Evolutionary conservation across 768 basidiomycete genomes (phyloP), one percentile per base, ranked within the genome.

Genomic region (Xerocomus spinulosus): DNA sequence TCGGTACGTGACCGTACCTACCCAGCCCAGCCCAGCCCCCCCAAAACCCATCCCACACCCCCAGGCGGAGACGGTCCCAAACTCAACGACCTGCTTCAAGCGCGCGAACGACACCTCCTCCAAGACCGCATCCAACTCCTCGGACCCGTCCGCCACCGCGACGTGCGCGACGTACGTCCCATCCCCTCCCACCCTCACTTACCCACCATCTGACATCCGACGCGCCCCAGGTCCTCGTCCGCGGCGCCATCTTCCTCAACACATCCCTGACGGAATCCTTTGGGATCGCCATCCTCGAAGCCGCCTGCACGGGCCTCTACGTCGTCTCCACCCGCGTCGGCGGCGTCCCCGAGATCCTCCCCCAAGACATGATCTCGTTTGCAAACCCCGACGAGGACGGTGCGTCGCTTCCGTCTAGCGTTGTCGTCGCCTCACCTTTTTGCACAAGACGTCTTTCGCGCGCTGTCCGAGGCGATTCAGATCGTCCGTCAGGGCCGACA

Each of bases 241-340:
- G 82, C 35, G 96, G 94, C 1, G 77, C 89, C 12, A 93, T 99
- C 51, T 99, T 87, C 69, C 75, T 99, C 73, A 96, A 94, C 60
- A 94, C 96, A 0, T 94, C 92, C 0, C 76, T 98, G 21, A 98
- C 95, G 1, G 96, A 98, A 64, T 81, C 96, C 0, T 99, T 98
- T 56, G 95, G 96, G 0, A 98, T 95, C 54, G 90, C 88, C n/a
- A 93, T 95, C 54, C 78, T 99, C 35, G 96, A 99, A 71, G 96
- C 95, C 0, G 96, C 96, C 0, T 94, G 90, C 54, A 83, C 92
- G 0, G 95, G 96, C 1, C 75, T 97, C 14, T 95, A 95, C 61
- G 87, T 97, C 42, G 95, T 98, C 41, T 85, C 85, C 34, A 98
- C 96, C 0, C 81, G 83, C 36, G 95, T 97, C 0, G 96, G 96